Conservation (phyloP, 2,329 filamentous ascomycete species). For the Microdochium bolleyi region DNA sequence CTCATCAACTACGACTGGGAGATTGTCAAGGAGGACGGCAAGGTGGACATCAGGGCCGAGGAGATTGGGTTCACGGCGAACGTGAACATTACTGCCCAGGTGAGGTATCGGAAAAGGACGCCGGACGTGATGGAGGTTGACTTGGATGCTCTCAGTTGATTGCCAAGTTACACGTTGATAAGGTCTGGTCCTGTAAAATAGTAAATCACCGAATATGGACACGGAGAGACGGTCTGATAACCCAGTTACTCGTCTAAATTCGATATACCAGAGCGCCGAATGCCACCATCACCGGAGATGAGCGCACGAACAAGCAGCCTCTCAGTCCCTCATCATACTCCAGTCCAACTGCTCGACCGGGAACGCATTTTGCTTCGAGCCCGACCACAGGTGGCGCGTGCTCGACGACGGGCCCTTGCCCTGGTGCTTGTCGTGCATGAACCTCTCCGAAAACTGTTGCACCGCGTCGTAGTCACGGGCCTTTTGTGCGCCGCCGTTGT, state of each 20-base stretch:
- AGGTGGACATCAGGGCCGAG: not conserved
- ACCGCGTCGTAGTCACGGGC: not conserved
- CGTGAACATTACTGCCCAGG: not conserved
- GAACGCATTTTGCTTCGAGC: not conserved
- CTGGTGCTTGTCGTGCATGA: not conserved
- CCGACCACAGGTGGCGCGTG: not conserved
- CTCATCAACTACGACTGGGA: slow-evolving; percentile 23
- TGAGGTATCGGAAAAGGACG: not conserved
- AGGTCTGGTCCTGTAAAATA: too few relatives aligned
- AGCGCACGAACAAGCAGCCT: too few relatives aligned
- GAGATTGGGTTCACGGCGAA: not conserved
- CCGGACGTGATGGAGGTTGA: not conserved
- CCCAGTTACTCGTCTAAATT: too few relatives aligned
- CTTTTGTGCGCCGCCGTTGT: not conserved
- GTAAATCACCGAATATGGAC: too few relatives aligned
- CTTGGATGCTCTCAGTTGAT: not conserved
- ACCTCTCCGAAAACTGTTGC: not conserved
- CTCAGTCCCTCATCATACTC: not conserved
- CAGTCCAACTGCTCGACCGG: not conserved
- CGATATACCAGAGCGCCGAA: too few relatives aligned
- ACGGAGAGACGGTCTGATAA: too few relatives aligned
- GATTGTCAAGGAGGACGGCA: not conserved
- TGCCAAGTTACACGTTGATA: too few relatives aligned
- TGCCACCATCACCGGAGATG: too few relatives aligned
- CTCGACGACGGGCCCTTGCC: not conserved